phyloP scores from a whole-genome alignment of 2,329 filamentous ascomycete genomes.

The Cladosporium sphaerospermum region DNA sequence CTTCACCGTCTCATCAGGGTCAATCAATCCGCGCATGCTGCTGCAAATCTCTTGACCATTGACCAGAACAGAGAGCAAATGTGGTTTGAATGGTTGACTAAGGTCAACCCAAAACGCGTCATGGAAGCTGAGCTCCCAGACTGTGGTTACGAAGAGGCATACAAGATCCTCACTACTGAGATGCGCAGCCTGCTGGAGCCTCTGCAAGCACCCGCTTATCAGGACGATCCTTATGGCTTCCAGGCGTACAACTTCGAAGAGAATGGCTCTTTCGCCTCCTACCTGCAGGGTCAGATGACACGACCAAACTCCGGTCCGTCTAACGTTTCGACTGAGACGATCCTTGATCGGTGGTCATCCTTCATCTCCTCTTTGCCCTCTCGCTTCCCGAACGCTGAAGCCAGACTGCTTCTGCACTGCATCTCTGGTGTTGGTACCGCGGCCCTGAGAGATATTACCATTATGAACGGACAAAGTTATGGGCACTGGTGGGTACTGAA shows the following conservation, averaged over 20 bases:
- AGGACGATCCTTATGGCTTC: constrained; percentile 35
- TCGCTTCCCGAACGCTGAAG: constrained; percentile 67
- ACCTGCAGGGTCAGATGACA: constrained; percentile 28
- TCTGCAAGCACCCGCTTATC: constrained; percentile 40
- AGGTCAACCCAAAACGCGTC: constrained; percentile 51
- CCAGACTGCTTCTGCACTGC: constrained; percentile 68
- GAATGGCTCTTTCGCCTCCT: constrained; percentile 38
- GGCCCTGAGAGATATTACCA: constrained; percentile 74
- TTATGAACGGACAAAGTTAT: constrained; percentile 71
- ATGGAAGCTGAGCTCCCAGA: constrained; percentile 52
- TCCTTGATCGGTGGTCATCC: constrained; percentile 70
- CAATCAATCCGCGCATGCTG: constrained; percentile 88
- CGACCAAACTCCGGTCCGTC: constrained; percentile 16
- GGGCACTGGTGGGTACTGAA: constrained; percentile 95
- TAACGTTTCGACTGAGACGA: constrained; percentile 50
- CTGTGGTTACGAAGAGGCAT: constrained; percentile 50
- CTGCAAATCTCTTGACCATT: constrained; percentile 85
- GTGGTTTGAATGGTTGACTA: constrained; percentile 81
- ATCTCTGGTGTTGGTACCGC: constrained; percentile 70
- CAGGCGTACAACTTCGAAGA: constrained; percentile 35
- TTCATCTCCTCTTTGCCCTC: constrained; percentile 64
- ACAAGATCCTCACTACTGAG: constrained; percentile 52
- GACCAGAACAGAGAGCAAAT: constrained; percentile 87
- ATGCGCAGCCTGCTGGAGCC: constrained; percentile 67
- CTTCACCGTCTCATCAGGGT: constrained; percentile 83